A percentile compares a stretch with the other conserved stretches of the same genome.
Conservation (phyloP, 352 stramenopile species). For the Pythium folliculosum region DNA sequence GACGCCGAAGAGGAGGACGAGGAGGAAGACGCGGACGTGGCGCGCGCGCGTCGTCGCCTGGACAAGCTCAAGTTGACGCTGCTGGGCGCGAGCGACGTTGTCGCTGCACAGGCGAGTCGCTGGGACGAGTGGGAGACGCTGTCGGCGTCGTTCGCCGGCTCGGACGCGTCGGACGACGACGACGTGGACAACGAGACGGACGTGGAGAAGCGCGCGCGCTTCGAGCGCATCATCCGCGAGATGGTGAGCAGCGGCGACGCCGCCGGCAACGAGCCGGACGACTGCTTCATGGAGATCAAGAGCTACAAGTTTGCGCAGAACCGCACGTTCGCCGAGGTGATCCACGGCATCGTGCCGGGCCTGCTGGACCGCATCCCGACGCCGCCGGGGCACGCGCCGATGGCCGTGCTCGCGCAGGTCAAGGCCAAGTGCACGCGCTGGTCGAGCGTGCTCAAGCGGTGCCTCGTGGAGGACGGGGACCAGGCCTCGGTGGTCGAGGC, state of each 20-base stretch:
- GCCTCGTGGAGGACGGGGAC: conserved; percentile 84
- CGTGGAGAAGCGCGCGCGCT: conserved; percentile 41
- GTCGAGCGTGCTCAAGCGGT: conserved; percentile 89
- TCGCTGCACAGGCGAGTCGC: conserved; percentile 50
- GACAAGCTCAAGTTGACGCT: conserved; percentile 74
- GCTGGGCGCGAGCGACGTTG: conserved; percentile 66
- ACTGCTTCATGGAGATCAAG: conserved; percentile 94
- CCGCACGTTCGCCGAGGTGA: conserved; percentile 76
- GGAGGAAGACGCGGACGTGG: conserved; percentile 1
- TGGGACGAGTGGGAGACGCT: conserved; percentile 84
- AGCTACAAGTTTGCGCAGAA: conserved; percentile 95
- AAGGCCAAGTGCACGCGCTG: conserved; percentile 90
- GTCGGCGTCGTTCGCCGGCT: conserved; percentile 45
- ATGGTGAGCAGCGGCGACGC: conserved; percentile 78
- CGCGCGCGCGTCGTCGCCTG: conserved; percentile 30
- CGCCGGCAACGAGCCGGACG: conserved; percentile 81
- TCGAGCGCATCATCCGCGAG: conserved; percentile 79
- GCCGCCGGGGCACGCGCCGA: conserved; percentile 39
- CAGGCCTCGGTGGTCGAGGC: conserved; percentile 57
- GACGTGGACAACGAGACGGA: conserved; percentile 62
- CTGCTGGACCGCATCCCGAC: conserved; percentile 70
- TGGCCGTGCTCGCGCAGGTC: conserved; percentile 77
- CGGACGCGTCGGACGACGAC: conserved; percentile 41
- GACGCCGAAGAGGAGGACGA: neutral
- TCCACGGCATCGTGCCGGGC: conserved; percentile 72